Evolutionary conservation across 2,329 filamentous ascomycete species (phyloP).

Genomic region (Cryoendolithus antarcticus): DNA sequence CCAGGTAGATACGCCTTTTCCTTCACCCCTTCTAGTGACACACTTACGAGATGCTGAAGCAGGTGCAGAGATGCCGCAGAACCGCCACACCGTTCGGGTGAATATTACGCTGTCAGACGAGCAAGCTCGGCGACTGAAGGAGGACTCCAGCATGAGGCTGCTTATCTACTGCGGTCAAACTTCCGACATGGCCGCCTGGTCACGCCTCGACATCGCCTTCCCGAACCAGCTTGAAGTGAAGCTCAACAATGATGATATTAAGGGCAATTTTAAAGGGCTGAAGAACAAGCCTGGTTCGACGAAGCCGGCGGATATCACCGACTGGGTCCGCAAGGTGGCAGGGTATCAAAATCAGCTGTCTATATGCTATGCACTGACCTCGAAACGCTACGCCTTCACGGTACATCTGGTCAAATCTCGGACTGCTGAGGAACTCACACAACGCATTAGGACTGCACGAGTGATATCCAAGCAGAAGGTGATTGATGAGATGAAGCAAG

Average conservation of each 20-base stretch:
- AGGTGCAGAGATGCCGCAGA: constrained; percentile 44
- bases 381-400: constrained; percentile 53
- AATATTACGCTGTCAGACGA: constrained; percentile 45
- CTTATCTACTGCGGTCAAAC: constrained; percentile 68
- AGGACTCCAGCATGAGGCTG: constrained; percentile 53
- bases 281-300: constrained; percentile 97
- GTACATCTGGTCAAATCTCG: constrained; percentile 65
- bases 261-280: constrained; percentile 77
- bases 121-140: constrained; percentile 42
- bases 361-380: constrained; percentile 84
- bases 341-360: constrained; percentile 64
- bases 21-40: constrained; percentile 9
- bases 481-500: constrained; percentile 65
- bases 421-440: constrained; percentile 58
- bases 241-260: constrained; percentile 76
- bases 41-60: constrained; percentile 21
- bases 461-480: constrained; percentile 73
- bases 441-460: constrained; percentile 51
- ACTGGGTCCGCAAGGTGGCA: constrained; percentile 56
- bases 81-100: constrained; percentile 46
- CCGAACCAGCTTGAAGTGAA: constrained; percentile 88
- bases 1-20: constrained; percentile 47
- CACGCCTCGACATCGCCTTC: constrained; percentile 62
- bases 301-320: constrained; percentile 81
- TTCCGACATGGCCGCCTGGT: constrained; percentile 42